A percentile compares a stretch with the other conserved stretches of the same genome.
These are phyloP conservation scores for Arbutus unedo DNA, from an alignment of 148 eudicot species.

Conservation along the genomic window DNA sequence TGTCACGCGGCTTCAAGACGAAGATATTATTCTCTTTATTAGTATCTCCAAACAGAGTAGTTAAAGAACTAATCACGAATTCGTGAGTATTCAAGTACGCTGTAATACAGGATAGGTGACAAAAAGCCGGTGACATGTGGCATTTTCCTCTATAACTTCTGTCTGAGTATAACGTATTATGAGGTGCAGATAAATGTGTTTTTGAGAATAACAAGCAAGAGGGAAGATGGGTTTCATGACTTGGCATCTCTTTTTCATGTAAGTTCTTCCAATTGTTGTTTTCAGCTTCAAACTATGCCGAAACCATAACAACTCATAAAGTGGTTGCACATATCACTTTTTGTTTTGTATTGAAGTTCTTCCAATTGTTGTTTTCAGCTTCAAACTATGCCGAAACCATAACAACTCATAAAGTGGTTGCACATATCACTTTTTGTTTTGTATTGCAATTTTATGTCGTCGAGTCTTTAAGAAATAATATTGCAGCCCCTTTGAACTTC, in stretches of 20 bases:
- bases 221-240: constrained; percentile 97
- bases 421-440: constrained; percentile 2
- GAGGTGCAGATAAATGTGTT: constrained; percentile 82
- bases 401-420: not conserved
- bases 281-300: not conserved
- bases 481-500: constrained; percentile 1
- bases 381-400: too few species aligned
- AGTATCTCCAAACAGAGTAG: not conserved
- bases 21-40: not conserved
- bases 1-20: not conserved
- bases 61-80: not conserved
- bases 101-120: not conserved
- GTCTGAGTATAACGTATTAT: constrained; percentile 13
- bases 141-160: not conserved
- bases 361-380: not conserved
- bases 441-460: not conserved
- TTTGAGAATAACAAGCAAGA: constrained; percentile 83
- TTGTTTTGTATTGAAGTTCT: constrained; percentile 39
- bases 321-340: not conserved
- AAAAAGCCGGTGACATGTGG: not conserved
- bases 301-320: not conserved
- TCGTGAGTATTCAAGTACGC: not conserved
- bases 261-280: constrained; percentile 24
- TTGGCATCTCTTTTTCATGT: constrained; percentile 98
- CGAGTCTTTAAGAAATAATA: not conserved